Percentiles rank a stretch among this genome's conserved stretches.
Evolutionary conservation across 164 flowering plant species (phyloP).

Genomic region (Platanus orientalis): DNA sequence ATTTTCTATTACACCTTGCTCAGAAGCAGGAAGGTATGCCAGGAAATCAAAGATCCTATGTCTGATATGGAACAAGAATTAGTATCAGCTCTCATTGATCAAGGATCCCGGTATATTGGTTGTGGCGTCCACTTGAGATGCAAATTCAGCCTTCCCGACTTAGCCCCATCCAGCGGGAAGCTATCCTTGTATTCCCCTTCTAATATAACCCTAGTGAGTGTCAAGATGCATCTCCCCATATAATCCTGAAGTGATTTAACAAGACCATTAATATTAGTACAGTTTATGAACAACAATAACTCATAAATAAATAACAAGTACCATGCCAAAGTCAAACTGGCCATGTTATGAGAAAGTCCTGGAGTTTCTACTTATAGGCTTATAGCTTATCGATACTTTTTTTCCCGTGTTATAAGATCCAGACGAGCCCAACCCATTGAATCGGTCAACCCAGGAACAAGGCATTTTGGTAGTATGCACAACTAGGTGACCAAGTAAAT

Average conservation of each 20-base stretch:
- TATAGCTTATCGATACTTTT: not conserved
- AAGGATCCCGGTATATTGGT: slow-evolving; percentile 76
- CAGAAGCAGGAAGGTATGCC: not conserved
- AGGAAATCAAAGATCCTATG: not conserved
- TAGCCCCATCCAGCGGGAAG: slow-evolving; percentile 64
- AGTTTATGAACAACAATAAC: too few species aligned
- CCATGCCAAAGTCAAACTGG: not conserved
- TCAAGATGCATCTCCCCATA: slow-evolving; percentile 87
- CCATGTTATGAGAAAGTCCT: not conserved
- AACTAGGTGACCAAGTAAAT: too few species aligned
- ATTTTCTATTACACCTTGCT: too few species aligned
- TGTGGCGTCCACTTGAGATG: slow-evolving; percentile 91
- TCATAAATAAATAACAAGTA: not conserved
- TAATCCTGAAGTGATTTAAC: slow-evolving; percentile 58
- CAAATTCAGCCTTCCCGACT: slow-evolving; percentile 65
- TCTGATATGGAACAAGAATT: not conserved
- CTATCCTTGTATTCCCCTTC: slow-evolving; percentile 81
- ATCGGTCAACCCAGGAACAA: not conserved
- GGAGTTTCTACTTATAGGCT: too few species aligned
- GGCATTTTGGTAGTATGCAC: too few species aligned
- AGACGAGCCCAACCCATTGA: not conserved
- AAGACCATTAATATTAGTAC: not conserved
- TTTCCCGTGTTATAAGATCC: too few species aligned
- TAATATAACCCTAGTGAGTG: slow-evolving; percentile 82
- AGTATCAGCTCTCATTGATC: slow-evolving; percentile 10